phyloP scores from a whole-genome alignment of 768 basidiomycete genomes.

The Phallus indusiatus region DNA sequence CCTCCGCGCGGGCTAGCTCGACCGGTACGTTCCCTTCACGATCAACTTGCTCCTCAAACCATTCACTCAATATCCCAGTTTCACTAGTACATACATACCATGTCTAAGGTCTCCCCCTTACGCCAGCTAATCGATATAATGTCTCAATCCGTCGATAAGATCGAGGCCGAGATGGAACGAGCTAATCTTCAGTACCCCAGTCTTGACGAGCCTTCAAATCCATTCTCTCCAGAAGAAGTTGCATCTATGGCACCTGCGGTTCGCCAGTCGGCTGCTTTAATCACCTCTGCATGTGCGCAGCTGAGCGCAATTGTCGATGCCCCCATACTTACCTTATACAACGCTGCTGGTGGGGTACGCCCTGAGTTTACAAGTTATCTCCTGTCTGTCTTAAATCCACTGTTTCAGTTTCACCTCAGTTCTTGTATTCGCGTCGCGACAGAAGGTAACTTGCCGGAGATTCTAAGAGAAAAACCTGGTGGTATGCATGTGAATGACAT shows the following conservation, averaged over 20 bases:
- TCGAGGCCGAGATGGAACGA: background rate
- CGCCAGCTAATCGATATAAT: background rate
- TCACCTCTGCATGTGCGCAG: background rate
- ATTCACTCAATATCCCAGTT: no score
- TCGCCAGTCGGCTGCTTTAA: background rate
- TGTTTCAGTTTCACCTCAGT: no score
- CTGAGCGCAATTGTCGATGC: background rate
- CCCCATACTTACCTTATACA: background rate
- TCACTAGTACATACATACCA: no score
- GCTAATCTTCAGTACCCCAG: background rate
- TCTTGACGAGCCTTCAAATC: background rate
- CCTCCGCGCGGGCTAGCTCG: no score
- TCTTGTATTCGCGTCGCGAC: no score
- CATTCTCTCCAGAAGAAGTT: background rate
- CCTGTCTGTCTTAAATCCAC: background rate
- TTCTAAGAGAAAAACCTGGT: no score
- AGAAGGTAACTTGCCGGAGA: no score
- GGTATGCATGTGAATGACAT: slow-evolving; percentile 41
- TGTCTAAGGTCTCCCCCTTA: background rate
- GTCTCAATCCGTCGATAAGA: background rate
- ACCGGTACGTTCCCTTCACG: no score
- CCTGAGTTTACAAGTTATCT: background rate
- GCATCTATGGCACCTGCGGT: background rate
- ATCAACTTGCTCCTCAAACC: no score
- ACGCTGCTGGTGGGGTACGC: background rate